Percentiles rank a stretch among this genome's conserved stretches.
phyloP scores from a whole-genome alignment of 495 filamentous ascomycete genomes.

The Aspergillus baeticus region DNA sequence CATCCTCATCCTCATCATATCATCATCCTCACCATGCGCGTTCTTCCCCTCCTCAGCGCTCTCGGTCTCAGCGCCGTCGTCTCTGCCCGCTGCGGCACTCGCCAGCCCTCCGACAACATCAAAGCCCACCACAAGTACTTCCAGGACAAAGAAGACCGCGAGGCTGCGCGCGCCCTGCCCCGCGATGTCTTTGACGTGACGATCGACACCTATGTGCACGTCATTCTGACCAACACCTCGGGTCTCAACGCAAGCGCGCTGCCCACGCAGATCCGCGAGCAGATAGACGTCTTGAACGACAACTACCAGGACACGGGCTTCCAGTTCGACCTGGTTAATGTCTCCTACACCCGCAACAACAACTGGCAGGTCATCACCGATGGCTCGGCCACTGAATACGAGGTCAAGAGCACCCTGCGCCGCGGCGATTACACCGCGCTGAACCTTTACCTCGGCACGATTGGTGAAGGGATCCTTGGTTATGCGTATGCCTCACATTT shows the following conservation, averaged over 20 bases:
- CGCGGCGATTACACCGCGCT: slow-evolving; percentile 7
- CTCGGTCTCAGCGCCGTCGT: slow-evolving; percentile 1
- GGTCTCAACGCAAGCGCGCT: not conserved
- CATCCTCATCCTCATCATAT: not conserved
- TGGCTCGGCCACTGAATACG: slow-evolving; percentile 1
- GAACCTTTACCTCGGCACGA: slow-evolving; percentile 10
- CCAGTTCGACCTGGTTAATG: slow-evolving; percentile 9
- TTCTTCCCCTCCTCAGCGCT: slow-evolving; percentile 5
- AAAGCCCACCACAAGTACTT: slow-evolving; percentile 2
- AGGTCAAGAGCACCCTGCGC: slow-evolving; percentile 10
- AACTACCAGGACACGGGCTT: slow-evolving; percentile 6
- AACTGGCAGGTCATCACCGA: not conserved
- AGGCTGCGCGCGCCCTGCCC: not conserved
- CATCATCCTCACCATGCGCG: not conserved
- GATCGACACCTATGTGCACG: slow-evolving; percentile 12
- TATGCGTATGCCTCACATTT: slow-evolving; percentile 3
- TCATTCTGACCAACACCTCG: not conserved
- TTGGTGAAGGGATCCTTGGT: slow-evolving; percentile 9
- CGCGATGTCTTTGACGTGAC: slow-evolving; percentile 5
- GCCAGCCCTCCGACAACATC: not conserved
- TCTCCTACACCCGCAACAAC: slow-evolving; percentile 8
- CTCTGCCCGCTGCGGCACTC: slow-evolving; percentile 5
- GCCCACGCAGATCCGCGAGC: not conserved
- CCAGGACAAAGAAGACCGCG: not conserved
- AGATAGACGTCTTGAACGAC: slow-evolving; percentile 6